Evolutionary conservation across 2,329 filamentous ascomycete genomes (phyloP).

Genomic region (Trichophyton simii): DNA sequence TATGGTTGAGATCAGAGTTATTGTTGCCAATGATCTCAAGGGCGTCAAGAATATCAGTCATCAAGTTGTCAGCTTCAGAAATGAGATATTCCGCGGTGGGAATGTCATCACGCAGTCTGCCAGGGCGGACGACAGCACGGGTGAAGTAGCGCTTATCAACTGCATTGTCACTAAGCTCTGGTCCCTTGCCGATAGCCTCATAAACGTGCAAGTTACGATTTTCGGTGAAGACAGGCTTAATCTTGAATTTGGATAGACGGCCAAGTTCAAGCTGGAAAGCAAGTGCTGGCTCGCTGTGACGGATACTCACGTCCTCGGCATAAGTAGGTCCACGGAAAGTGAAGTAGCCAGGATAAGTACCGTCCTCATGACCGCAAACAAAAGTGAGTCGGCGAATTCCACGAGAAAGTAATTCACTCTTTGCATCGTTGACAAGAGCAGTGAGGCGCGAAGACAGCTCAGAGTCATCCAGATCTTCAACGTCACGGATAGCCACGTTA

Average conservation of each 20-base stretch:
- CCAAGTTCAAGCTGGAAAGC: slow-evolving; percentile 97
- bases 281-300: slow-evolving; percentile 89
- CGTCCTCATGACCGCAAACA: slow-evolving; percentile 88
- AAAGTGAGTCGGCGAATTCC: slow-evolving; percentile 85
- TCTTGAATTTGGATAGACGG: slow-evolving; percentile 90
- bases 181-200: slow-evolving; percentile 86
- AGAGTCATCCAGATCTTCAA: slow-evolving; percentile 68
- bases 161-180: slow-evolving; percentile 60
- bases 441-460: slow-evolving; percentile 67
- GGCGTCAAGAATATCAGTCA: slow-evolving; percentile 95
- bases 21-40: slow-evolving; percentile 98
- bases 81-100: slow-evolving; percentile 98
- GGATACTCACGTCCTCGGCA: slow-evolving; percentile 85
- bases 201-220: slow-evolving; percentile 99
- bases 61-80: slow-evolving; percentile 87
- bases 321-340: slow-evolving; percentile 92
- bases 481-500: slow-evolving; percentile 82
- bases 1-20: slow-evolving; percentile 97
- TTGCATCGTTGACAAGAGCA: slow-evolving; percentile 64
- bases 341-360: slow-evolving; percentile 91
- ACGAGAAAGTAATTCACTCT: slow-evolving; percentile 68
- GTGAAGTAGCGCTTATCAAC: slow-evolving; percentile 87
- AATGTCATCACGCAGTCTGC: slow-evolving; percentile 90
- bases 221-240: slow-evolving; percentile 96
- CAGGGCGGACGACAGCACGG: slow-evolving; percentile 85